phyloP scores from a whole-genome alignment of 2,329 filamentous ascomycete genomes.

The Pestalotiopsis fici region DNA sequence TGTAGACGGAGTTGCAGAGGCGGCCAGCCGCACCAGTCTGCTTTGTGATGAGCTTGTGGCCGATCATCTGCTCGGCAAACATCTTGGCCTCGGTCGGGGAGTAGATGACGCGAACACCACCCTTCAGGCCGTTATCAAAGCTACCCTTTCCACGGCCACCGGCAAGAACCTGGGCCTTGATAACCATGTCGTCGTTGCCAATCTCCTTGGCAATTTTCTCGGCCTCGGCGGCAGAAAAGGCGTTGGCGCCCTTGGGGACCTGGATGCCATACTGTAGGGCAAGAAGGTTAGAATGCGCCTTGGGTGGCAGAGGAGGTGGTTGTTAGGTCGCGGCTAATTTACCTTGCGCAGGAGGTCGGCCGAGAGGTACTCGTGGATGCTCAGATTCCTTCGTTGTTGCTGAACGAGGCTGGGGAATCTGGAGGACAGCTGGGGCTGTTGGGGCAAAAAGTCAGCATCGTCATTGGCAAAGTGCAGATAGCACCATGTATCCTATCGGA shows the following conservation, averaged over 20 bases:
- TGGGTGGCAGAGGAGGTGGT: neutral
- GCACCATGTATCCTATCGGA: neutral
- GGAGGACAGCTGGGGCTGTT: conserved; percentile 42
- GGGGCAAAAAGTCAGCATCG: neutral
- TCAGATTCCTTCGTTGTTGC: conserved; percentile 86
- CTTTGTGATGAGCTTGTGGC: conserved; percentile 99
- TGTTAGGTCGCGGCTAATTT: conserved; percentile 14
- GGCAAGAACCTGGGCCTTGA: conserved; percentile 98
- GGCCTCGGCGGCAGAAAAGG: conserved; percentile 80
- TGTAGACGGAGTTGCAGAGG: conserved; percentile 96
- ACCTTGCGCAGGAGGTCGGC: conserved; percentile 83
- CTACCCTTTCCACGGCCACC: conserved; percentile 97
- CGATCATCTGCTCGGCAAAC: conserved; percentile 99
- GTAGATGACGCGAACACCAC: conserved; percentile 98
- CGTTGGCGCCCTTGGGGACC: conserved; percentile 87
- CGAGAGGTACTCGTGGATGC: conserved; percentile 98
- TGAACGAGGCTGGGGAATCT: conserved; percentile 65
- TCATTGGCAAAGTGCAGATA: conserved; percentile 2
- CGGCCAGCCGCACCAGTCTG: conserved; percentile 93
- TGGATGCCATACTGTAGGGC: conserved; percentile 81
- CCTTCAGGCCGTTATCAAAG: conserved; percentile 98
- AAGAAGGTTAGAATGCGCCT: conserved; percentile 21
- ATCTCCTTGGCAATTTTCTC: conserved; percentile 90
- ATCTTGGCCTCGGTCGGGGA: conserved; percentile 95
- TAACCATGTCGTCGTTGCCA: conserved; percentile 95